Evolutionary conservation across 129 eudicot genomes (phyloP).

Genomic region (Flaveria bidentis): DNA sequence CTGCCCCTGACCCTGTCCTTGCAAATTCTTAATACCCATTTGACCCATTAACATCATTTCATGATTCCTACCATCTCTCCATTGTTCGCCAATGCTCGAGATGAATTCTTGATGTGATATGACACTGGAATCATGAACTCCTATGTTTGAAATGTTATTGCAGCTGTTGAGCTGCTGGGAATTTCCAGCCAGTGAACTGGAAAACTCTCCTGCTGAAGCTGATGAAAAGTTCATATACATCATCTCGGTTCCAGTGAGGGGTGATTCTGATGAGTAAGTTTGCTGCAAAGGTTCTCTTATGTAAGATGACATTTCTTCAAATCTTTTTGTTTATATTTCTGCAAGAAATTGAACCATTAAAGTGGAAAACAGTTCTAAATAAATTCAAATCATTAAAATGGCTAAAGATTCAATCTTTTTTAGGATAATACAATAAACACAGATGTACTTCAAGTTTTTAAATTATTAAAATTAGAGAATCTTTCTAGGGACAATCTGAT

Average conservation of each 20-base stretch:
- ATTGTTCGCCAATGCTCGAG: conserved; percentile 51
- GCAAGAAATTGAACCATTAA: conserved; percentile 24
- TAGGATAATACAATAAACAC: not conserved
- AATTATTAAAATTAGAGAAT: not conserved
- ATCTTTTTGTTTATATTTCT: conserved; percentile 27
- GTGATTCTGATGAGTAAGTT: conserved; percentile 61
- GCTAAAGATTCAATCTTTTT: not conserved
- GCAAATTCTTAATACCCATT: conserved; percentile 42
- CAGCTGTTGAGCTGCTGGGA: conserved; percentile 45
- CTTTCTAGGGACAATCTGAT: conserved; percentile 3
- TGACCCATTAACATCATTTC: conserved; percentile 53
- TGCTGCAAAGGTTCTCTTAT: conserved; percentile 49
- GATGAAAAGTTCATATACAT: conserved; percentile 64
- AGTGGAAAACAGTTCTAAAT: conserved; percentile 3
- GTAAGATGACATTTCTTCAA: conserved; percentile 57
- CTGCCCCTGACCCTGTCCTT: conserved; percentile 36
- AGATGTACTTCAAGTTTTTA: not conserved
- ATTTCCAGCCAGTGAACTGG: conserved; percentile 47
- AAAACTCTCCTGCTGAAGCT: conserved; percentile 49
- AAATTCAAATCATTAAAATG: not conserved
- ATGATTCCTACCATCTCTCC: conserved; percentile 55
- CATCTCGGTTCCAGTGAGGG: conserved; percentile 48
- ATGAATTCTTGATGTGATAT: conserved; percentile 57
- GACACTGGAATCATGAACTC: conserved; percentile 49
- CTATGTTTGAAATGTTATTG: conserved; percentile 38